These are phyloP conservation scores for Trametes elegans DNA, from an alignment of 768 basidiomycete species.

Conservation along the genomic window DNA sequence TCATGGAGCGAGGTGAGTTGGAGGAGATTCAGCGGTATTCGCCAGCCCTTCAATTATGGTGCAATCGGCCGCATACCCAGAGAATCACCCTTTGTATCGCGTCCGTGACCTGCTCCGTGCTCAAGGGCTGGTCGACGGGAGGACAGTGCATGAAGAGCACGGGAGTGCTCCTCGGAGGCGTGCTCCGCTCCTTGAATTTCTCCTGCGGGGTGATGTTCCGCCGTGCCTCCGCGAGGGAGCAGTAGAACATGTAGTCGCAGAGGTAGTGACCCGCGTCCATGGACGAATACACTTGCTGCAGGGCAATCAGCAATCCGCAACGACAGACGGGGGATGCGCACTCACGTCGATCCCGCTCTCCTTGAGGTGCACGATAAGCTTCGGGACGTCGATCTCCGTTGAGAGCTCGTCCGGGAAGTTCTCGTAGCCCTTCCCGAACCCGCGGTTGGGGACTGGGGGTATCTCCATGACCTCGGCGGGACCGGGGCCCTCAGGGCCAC, in stretches of 20 bases:
- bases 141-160: conserved; percentile 75
- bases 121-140: conserved; percentile 61
- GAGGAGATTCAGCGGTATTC: neutral
- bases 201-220: conserved; percentile 32
- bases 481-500: conserved; percentile 9
- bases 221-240: conserved; percentile 68
- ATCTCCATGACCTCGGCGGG: conserved; percentile 15
- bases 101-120: conserved; percentile 65
- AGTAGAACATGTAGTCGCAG: conserved; percentile 77
- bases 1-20: too few relatives aligned
- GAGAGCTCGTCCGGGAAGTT: conserved; percentile 53
- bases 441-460: conserved; percentile 25
- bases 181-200: conserved; percentile 28
- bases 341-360: conserved; percentile 47
- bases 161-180: conserved; percentile 30
- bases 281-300: conserved; percentile 65
- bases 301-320: neutral
- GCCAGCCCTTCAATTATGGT: conserved; percentile 1
- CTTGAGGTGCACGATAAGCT: conserved; percentile 54
- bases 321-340: neutral
- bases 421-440: conserved; percentile 45
- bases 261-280: conserved; percentile 77
- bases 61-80: conserved; percentile 46
- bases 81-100: conserved; percentile 59
- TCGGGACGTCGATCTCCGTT: conserved; percentile 60